Percentiles rank a stretch among this genome's conserved stretches.
These are phyloP conservation scores for Aspergillus costaricaensis DNA, from an alignment of 2,329 filamentous ascomycete genomes.

Conservation along the genomic window DNA sequence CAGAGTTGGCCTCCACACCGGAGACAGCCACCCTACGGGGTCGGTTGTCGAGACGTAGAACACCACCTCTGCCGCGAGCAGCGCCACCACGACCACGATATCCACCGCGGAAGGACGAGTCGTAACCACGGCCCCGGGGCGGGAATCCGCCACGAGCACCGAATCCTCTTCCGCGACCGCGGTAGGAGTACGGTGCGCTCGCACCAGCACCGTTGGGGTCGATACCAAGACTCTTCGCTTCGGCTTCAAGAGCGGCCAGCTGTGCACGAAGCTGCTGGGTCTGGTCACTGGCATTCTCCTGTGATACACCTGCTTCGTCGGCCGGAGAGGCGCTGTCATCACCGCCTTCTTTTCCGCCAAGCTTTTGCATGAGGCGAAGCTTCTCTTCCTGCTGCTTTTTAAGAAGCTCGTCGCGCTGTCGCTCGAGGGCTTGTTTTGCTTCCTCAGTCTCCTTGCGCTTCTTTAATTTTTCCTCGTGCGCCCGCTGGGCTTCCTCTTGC, in stretches of 20 bases:
- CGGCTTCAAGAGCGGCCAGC: constrained; percentile 57
- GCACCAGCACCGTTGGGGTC: constrained; percentile 41
- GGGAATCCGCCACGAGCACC: constrained; percentile 43
- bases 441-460: constrained; percentile 56
- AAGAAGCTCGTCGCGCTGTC: constrained; percentile 52
- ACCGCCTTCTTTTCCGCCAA: constrained; percentile 46
- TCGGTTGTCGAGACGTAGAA: constrained; percentile 61
- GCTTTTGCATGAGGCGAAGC: constrained; percentile 50
- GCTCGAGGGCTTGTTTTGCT: constrained; percentile 55
- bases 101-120: constrained; percentile 41
- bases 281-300: constrained; percentile 47
- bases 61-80: constrained; percentile 48
- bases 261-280: constrained; percentile 57
- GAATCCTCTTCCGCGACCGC: constrained; percentile 39
- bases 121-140: constrained; percentile 45
- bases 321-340: constrained; percentile 30
- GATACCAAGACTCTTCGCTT: constrained; percentile 56
- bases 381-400: constrained; percentile 60
- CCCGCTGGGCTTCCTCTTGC: constrained; percentile 59
- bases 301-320: constrained; percentile 18
- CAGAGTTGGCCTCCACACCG: constrained; percentile 49
- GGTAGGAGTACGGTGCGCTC: constrained; percentile 36
- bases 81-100: constrained; percentile 47
- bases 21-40: constrained; percentile 56
- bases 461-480: constrained; percentile 56